These are phyloP conservation scores for Serendipita vermifera DNA, from an alignment of 768 basidiomycete genomes.

Conservation along the genomic window DNA sequence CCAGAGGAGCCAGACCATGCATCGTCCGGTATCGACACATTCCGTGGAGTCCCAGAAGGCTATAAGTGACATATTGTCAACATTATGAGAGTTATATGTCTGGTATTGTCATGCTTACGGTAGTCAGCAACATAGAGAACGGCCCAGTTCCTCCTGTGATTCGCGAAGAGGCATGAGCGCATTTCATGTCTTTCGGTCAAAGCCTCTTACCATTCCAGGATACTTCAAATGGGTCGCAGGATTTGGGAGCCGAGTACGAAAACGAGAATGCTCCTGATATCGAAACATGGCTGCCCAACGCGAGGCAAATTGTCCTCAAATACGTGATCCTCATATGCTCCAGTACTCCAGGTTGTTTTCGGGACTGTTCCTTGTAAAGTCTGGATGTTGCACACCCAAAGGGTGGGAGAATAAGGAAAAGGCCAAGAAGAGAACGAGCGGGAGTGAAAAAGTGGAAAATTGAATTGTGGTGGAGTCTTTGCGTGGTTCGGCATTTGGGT, in stretches of 20 bases:
- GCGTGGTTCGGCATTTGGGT: too few species aligned
- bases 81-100: not conserved
- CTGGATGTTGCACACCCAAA: too few species aligned
- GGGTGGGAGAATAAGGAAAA: too few species aligned
- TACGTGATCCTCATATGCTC: too few species aligned
- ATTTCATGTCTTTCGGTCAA: too few species aligned
- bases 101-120: not conserved
- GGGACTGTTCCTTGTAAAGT: too few species aligned
- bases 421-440: too few species aligned
- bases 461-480: too few species aligned
- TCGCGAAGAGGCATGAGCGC: not conserved
- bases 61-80: constrained; percentile 18
- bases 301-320: too few species aligned
- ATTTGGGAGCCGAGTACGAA: constrained; percentile 2
- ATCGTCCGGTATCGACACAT: constrained; percentile 41
- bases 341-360: too few species aligned
- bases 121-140: not conserved
- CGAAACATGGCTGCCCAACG: too few species aligned
- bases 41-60: constrained; percentile 42
- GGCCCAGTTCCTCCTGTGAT: not conserved
- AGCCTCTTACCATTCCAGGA: not conserved
- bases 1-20: constrained; percentile 44
- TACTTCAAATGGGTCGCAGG: constrained; percentile 1
- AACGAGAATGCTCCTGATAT: not conserved
- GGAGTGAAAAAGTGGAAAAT: too few species aligned